Percentiles rank a stretch among this genome's conserved stretches.
phyloP scores from a whole-genome alignment of 2,329 filamentous ascomycete species.

The Colletotrichum filicis region DNA sequence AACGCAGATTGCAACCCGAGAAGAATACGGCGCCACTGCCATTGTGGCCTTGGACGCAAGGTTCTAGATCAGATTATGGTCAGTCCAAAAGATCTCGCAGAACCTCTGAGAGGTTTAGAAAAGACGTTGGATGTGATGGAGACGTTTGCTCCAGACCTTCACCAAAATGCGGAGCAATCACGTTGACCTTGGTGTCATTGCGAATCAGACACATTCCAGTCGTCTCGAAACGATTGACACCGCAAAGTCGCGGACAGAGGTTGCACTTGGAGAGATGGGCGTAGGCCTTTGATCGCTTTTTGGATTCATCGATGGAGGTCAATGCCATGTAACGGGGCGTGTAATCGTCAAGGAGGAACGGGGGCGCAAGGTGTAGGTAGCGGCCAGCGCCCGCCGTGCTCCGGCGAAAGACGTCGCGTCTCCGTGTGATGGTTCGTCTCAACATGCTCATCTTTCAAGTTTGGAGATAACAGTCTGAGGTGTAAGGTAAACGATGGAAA shows the following conservation, averaged over 20 bases:
- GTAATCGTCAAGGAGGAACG: slow-evolving; percentile 80
- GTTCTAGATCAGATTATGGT: slow-evolving; percentile 61
- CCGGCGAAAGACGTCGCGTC: not conserved
- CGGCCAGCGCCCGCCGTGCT: slow-evolving; percentile 16
- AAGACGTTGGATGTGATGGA: not conserved
- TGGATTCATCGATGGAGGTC: slow-evolving; percentile 73
- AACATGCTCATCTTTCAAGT: slow-evolving; percentile 9
- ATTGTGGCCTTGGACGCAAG: slow-evolving; percentile 84
- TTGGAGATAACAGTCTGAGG: not conserved
- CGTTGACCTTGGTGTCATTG: slow-evolving; percentile 81
- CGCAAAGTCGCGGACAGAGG: slow-evolving; percentile 80
- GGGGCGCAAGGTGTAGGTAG: slow-evolving; percentile 65
- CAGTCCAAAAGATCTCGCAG: slow-evolving; percentile 11
- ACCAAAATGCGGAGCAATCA: slow-evolving; percentile 87
- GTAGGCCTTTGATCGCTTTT: slow-evolving; percentile 80
- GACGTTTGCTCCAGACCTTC: slow-evolving; percentile 62
- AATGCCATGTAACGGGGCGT: slow-evolving; percentile 78
- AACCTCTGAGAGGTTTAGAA: not conserved
- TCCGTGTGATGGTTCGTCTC: not conserved
- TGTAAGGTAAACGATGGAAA: not conserved
- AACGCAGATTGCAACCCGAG: slow-evolving; percentile 78
- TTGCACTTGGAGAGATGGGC: slow-evolving; percentile 83
- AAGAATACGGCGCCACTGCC: slow-evolving; percentile 87
- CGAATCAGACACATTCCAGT: slow-evolving; percentile 85
- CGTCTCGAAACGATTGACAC: slow-evolving; percentile 83